Evolutionary conservation across 192 early-diverging fungal genomes (phyloP), one percentile per base, ranked within the genome.

Genomic region (Chytriomyces hyalinus): DNA sequence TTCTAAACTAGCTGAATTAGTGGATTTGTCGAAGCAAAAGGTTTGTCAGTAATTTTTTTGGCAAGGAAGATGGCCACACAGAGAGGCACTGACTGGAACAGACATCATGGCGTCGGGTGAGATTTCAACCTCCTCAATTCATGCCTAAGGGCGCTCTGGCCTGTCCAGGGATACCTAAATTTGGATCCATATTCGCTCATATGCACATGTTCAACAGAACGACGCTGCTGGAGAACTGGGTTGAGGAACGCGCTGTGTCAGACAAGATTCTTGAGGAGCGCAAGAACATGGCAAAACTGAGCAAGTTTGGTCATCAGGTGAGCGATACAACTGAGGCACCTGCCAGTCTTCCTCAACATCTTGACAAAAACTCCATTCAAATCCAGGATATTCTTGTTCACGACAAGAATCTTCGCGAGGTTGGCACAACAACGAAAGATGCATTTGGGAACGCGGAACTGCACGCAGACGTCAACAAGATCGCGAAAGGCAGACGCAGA

Each of bases 201-300:
- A 36, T 36, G 36, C 36, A 36, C 2, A 36, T 36, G 15, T 57
- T 10, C 13, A 11, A 44, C 10, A 73, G 87, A 17, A 76, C 77
- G 26, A 89, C 87, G 17, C 76, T 89, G 15, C 76, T 89, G 4
- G 82, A 82, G 20, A 89, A 89, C 80, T 89, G 86, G 85, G 87
- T 87, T 4, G 87, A 89, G 68, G 87, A 89, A 61, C 79, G 87
- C 6, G 87, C 87, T 17, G 80, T 86, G 2, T 78, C 73, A 15
- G 76, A 67, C 53, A 65, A 71, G 61, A 80, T 83, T 45, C n/a
- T 80, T n/a, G 65, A 80, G 13, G 84, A 85, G 73, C 76, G 84
- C 13, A 17, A 57, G 7, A 70, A 81, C 61, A 75, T 84, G 36
- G 79, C 65, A 4, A 36, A 47, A 11, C 44, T 87, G 50, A 81